Evolutionary conservation across 1,284 basidiomycete genomes (phyloP), one percentile per base, ranked within the genome.

Genomic region (Sanghuangporus weigelae): DNA sequence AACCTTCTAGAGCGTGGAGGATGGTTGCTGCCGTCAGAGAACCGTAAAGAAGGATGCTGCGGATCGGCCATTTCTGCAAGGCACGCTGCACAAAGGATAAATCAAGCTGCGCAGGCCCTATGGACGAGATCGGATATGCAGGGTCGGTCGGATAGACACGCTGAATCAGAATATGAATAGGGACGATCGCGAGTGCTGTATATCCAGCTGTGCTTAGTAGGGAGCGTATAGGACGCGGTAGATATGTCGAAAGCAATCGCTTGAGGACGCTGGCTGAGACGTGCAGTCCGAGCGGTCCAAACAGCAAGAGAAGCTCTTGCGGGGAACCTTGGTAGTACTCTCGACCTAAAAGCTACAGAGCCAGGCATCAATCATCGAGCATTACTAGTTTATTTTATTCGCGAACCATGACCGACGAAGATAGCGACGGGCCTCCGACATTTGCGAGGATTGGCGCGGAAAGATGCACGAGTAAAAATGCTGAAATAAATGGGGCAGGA

Each of bases 261-360:
- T 87, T 88, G 11, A 80, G 68, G n/a, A 81, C 66, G 10, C 80
- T 82, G 0, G 86, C 79, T 1, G 81, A 66, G 16, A 83, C 74
- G 69, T 92, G 90, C 14, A 85, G 68, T 21, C 75, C 74, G 35
- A 92, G 74, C 3, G 89, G 89, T 1, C 76, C 75, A 23, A 87
- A 73, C 7, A 92, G 75, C 6, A 92, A 81, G 61, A 83, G 83
- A 51, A 77, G 81, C 72, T 92, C 89, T 50, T 81, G 83, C 59
- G 86, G 79, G 0, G 75, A 54, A 0, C 85, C 88, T 71, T 92
- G 89, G 71, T 92, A 92, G 74, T 90, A 91, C 73, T 92, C 90
- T 55, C 90, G 77, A 11, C 89, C 89, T 8, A 92, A 74, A 26
- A 92, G 75, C 89, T 91, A 65, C 12, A 54, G 11, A 26, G 10